Base-by-base conservation (phyloP, 176 grass and related monocot genomes). In the Microstegium vimineum region DNA sequence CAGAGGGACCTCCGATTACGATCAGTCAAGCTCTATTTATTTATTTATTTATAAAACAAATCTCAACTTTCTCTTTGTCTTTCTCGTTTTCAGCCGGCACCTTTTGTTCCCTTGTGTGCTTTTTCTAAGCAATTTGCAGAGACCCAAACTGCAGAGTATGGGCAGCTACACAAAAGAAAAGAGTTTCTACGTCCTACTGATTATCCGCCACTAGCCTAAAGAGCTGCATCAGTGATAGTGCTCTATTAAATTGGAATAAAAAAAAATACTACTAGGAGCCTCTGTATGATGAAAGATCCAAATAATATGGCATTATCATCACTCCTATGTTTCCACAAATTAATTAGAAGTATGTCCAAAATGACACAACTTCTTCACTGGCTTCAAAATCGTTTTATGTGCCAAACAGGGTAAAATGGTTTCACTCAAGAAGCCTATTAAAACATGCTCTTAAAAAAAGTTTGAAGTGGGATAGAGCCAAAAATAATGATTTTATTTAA, bases 51-150 rank as follows among this genome's bases (percentile, higher is more conserved):
- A 63, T 61, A 27, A 25, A 26, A 61, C 4, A 62, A 62, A 62
- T 14, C 4, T 18, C 0, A 42, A 18, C 23, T 41, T 17, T 22
- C 34, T 5, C n/a, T 8, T 74, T 76, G 28, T 81, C 23, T 31
- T 75, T 69, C 14, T 31, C 27, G 25, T 68, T 84, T 80, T 16
- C 71, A 51, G 62, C 78, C 78, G 78, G 36, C 38, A 34, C 13
- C 26, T 63, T 49, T 70, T 46, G 18, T 78, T 16, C 27, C 25
- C 49, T 71, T 16, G 62, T 10, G 54, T 34, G 8, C 30, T 64
- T 34, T 22, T 47, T 65, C 6, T 5, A 33, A 73, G 26, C 34
- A 73, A 88, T 51, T 7, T 43, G 25, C 65, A n/a, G 17, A 3
- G 37, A 30, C 35, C 67, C 46, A 32, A 13, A 3, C 36, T 47